Evolutionary conservation across 768 basidiomycete genomes (phyloP).

Genomic region (Kockovaella imperatae): DNA sequence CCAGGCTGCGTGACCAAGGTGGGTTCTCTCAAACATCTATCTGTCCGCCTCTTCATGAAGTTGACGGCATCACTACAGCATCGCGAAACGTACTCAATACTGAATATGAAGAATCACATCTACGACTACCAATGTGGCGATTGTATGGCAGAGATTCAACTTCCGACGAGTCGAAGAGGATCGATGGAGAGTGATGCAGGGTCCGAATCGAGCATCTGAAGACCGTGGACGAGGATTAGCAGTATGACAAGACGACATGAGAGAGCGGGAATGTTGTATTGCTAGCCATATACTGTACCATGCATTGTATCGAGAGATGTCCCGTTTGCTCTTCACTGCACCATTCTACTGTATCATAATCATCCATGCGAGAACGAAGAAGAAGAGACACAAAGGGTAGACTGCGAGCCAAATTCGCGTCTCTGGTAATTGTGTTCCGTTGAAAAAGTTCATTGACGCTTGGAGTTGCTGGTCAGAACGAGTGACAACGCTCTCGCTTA

Average conservation of each 20-base stretch:
- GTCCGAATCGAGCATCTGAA: too few relatives aligned
- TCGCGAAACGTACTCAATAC: constrained; percentile 16
- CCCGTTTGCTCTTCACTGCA: not conserved
- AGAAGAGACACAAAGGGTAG: constrained; percentile 89
- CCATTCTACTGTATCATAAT: constrained; percentile 68
- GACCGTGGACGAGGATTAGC: too few relatives aligned
- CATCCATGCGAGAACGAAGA: constrained; percentile 95
- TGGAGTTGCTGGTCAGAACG: not conserved
- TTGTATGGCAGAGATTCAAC: constrained; percentile 19
- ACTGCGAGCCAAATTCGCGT: constrained; percentile 86
- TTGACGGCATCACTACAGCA: not conserved
- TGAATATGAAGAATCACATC: constrained; percentile 21
- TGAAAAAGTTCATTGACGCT: constrained; percentile 93
- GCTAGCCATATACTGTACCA: not conserved
- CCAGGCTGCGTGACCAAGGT: constrained; percentile 22
- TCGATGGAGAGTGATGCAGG: not conserved
- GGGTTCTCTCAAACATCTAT: not conserved
- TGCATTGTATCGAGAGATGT: not conserved
- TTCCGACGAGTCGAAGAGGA: constrained; percentile 1
- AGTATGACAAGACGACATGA: too few relatives aligned
- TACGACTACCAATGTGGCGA: constrained; percentile 24
- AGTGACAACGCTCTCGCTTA: constrained; percentile 46
- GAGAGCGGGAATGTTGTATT: too few relatives aligned
- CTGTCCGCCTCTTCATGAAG: not conserved
- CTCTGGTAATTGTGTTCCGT: constrained; percentile 86